Evolutionary conservation across 768 basidiomycete species (phyloP), one percentile per base, ranked within the genome.

Genomic region (Pisolithus tinctorius): DNA sequence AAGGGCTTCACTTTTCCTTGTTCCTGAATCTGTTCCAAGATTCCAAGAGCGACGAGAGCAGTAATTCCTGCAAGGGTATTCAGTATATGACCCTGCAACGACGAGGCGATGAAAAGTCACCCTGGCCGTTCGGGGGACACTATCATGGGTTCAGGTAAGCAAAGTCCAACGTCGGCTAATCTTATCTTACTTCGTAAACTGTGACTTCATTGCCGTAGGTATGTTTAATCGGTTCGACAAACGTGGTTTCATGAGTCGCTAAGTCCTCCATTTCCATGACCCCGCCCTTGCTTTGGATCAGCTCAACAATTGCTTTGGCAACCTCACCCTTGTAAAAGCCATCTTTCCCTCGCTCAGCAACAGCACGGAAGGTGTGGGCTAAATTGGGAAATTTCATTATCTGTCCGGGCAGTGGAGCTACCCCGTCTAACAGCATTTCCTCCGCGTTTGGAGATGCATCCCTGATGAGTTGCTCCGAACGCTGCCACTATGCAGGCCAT

Each of bases 81-180:
- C 53, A 16, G 34, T 44, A 34, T 48, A 43, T 17, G 23, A 42
- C 20, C 16, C 11, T 53, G 8, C 10, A 48, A 39, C 20, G 13
- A n/a, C n/a, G 40, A 49, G 42, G 4, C 13, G 34, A 34, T 26
- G 11, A 20, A 39, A 41, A 41, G 48, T 53, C 11, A 62, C 94
- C 95, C 79, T 97, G 94, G 8, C 95, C 93, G 64, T 96, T 98
- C 0, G 95, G 95, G 7, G 94, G 95, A 60, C 93, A 95, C 91
- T 92, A 41, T 34, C 6, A 47, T 43, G 4, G 30, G 29, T 16
- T 20, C 16, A 27, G 53, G 42, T 6, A 29, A 13, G 25, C 42
- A 17, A 30, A 10, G 26, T 29, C 41, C 34, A 48, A 44, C 9
- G 36, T 41, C 13, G n/a, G 27, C 4, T 7, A 47, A 41, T 9